A percentile compares a stretch with the other conserved stretches of the same genome.
phyloP scores from a whole-genome alignment of 2,329 filamentous ascomycete species.

The Monascus ruber region DNA sequence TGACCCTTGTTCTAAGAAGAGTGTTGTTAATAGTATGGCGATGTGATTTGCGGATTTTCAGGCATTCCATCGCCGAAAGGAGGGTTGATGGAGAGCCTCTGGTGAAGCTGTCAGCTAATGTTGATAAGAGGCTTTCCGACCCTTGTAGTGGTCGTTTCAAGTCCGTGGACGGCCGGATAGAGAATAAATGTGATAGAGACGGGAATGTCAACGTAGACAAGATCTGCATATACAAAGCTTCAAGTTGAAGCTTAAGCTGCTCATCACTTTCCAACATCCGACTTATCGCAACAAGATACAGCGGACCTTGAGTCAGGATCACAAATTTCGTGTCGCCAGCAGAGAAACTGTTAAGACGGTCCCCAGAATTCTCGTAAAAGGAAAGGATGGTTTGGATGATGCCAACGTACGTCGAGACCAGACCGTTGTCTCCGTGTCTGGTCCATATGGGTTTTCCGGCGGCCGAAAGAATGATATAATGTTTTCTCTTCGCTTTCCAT shows the following conservation, averaged over 20 bases:
- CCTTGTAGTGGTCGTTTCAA: conserved; percentile 80
- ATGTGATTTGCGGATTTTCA: conserved; percentile 83
- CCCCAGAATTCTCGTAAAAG: conserved; percentile 74
- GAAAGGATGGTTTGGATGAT: conserved; percentile 96
- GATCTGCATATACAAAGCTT: conserved; percentile 96
- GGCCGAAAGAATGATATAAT: conserved; percentile 91
- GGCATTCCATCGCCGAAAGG: conserved; percentile 80
- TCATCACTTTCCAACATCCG: conserved; percentile 82
- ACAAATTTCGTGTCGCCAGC: conserved; percentile 82
- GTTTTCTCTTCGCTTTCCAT: conserved; percentile 91
- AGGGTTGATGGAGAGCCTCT: conserved; percentile 81
- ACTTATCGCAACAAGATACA: conserved; percentile 91
- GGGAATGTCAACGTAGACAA: conserved; percentile 88
- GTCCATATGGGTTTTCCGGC: conserved; percentile 97
- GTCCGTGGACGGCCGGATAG: conserved; percentile 84
- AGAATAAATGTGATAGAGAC: conserved; percentile 75
- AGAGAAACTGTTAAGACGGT: conserved; percentile 70
- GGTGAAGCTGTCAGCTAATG: conserved; percentile 88
- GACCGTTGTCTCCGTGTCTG: conserved; percentile 75
- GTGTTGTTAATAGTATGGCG: conserved; percentile 76
- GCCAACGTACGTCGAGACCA: conserved; percentile 90
- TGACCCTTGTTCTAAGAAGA: conserved; percentile 65
- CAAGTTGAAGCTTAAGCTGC: conserved; percentile 76
- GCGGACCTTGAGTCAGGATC: conserved; percentile 68
- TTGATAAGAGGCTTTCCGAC: conserved; percentile 81